Evolutionary conservation across 2,329 filamentous ascomycete species (phyloP).

Genomic region (Cladophialophora yegresii): DNA sequence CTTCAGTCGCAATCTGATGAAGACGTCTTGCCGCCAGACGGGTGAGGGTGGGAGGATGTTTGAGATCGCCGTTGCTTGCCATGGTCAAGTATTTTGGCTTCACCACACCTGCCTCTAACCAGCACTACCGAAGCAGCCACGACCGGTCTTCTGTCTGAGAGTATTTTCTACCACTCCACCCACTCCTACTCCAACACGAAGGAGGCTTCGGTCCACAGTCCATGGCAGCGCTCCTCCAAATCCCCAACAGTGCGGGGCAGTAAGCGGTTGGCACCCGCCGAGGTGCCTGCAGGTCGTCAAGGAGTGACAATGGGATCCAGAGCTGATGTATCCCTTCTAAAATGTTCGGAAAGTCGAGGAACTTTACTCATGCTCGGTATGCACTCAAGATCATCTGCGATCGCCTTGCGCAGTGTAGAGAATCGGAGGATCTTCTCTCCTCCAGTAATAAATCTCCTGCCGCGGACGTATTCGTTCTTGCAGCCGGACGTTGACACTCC

Average conservation of each 20-base stretch:
- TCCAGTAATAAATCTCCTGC: too few relatives aligned
- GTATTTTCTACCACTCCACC: not conserved
- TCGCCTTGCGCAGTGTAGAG: too few relatives aligned
- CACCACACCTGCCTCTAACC: not conserved
- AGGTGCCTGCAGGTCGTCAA: not conserved
- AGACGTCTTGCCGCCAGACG: conserved; percentile 15
- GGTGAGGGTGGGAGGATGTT: conserved; percentile 22
- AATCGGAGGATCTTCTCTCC: too few relatives aligned
- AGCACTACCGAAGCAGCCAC: not conserved
- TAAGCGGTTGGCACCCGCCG: not conserved
- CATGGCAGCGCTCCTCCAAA: not conserved
- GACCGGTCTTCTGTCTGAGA: not conserved
- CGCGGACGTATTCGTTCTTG: too few relatives aligned
- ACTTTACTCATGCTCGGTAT: not conserved
- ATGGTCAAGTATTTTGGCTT: conserved; percentile 1
- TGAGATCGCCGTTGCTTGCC: conserved; percentile 7
- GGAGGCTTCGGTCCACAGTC: too few relatives aligned
- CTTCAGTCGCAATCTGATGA: conserved; percentile 1
- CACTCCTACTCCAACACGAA: not conserved
- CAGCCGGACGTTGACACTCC: too few relatives aligned
- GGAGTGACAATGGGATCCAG: not conserved
- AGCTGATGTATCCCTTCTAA: not conserved
- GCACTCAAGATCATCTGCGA: not conserved
- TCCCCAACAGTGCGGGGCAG: not conserved
- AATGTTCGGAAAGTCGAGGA: not conserved